Base-by-base conservation (phyloP, 108 stramenopile genomes). In the Discostella stelligeroides region DNA sequence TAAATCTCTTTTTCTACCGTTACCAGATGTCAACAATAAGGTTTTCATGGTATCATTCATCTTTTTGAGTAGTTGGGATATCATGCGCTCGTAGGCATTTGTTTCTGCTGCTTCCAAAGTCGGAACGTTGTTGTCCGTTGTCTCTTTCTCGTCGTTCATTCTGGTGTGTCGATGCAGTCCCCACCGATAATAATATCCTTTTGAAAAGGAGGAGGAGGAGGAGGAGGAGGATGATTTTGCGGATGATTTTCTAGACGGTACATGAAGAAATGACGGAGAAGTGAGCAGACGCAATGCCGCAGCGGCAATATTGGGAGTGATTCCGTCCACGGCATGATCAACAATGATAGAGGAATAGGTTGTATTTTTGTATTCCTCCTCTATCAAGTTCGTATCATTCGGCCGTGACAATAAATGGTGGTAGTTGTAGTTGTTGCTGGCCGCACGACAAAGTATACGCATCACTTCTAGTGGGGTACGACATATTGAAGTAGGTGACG, bases 211-310 rank as follows among this genome's bases (percentile, higher is more conserved):
- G 12, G 51, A 53, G 12, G n/a, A n/a, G n/a, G n/a, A n/a, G n/a
- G n/a, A n/a, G n/a, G n/a, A n/a, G n/a, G n/a, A n/a, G n/a, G n/a
- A n/a, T 34, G 34, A 34, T 34, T 34, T 34, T 34, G 34, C 49
- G n/a, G n/a, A n/a, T n/a, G n/a, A n/a, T n/a, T n/a, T n/a, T n/a
- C n/a, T n/a, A 39, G 59, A 65, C 20, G 73, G 58, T 6, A 40
- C 11, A 20, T 65, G 50, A 0, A 75, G 40, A 40, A 75, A 61
- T 28, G 73, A 71, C 28, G 76, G 70, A 20, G 70, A 64, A 10
- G 65, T 21, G 9, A 77, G 54, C 24, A 62, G 49, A 20, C 76
- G 70, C 53, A 77, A 27, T 34, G 76, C 76, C 8, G 76, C 76
- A 13, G 76, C 38, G 25, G 76, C 76, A 18, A 77, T 42, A 29